Percentiles rank a stretch among this genome's conserved stretches.
phyloP scores from a whole-genome alignment of 1,139 yeast species.

The Yamadazyma friedrichii region DNA sequence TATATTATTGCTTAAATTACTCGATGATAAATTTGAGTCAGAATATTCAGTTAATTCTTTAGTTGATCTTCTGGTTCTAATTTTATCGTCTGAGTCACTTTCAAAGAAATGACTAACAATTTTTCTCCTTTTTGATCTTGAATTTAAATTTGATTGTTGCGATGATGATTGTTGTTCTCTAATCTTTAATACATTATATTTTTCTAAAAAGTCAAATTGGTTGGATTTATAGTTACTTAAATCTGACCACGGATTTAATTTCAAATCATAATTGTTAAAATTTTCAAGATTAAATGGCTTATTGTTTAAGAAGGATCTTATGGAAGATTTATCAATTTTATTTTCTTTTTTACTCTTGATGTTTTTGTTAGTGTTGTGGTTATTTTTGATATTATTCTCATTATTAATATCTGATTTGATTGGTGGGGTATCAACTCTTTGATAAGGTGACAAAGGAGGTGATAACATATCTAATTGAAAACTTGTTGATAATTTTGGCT shows the following conservation, averaged over 20 bases:
- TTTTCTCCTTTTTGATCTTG: conserved; percentile 22
- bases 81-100: conserved; percentile 37
- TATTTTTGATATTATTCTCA: neutral
- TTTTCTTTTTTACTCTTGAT: conserved; percentile 4
- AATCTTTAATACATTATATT: conserved; percentile 37
- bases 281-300: conserved; percentile 49
- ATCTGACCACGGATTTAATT: conserved; percentile 51
- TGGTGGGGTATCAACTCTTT: conserved; percentile 18
- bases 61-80: conserved; percentile 51
- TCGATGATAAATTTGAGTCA: conserved; percentile 9
- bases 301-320: conserved; percentile 19
- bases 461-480: conserved; percentile 43
- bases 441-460: conserved; percentile 68
- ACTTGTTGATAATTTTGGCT: conserved; percentile 7
- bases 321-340: conserved; percentile 8
- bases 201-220: conserved; percentile 51
- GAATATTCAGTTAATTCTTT: conserved; percentile 15
- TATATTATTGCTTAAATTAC: neutral
- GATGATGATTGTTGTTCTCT: conserved; percentile 17
- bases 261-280: conserved; percentile 45
- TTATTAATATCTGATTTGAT: conserved; percentile 7
- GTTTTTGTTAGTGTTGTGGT: neutral
- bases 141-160: conserved; percentile 2
- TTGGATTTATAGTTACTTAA: conserved; percentile 44
- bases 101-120: conserved; percentile 26